Base-by-base conservation (phyloP, 2,329 filamentous ascomycete genomes). In the Triangularia verruculosa region DNA sequence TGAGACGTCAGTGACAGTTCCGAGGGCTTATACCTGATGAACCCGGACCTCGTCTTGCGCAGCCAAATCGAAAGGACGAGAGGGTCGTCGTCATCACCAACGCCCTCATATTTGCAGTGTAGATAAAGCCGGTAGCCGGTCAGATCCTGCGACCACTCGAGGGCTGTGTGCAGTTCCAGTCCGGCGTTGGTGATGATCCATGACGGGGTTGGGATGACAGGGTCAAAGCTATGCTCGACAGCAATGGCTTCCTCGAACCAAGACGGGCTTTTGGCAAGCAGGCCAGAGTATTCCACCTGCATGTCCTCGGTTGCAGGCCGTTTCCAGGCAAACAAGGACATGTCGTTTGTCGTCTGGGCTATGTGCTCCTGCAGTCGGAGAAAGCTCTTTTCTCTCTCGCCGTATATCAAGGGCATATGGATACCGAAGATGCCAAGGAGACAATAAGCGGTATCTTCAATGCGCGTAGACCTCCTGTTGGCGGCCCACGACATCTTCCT, bases 401-500 rank as follows among this genome's bases (percentile, higher is more conserved):
- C 64, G 43, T 65, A 65, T 4, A 63, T 52, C 15, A 63, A 47
- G 1, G 64, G 57, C 64, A 65, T 63, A 4, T 52, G 47, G 43
- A 57, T 57, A 22, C 28, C 55, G 11, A 57, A 57, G n/a, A 57
- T 34, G 55, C 55, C 55, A 7, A 57, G 55, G n/a, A 57, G 55
- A 13, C 15, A 57, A 39, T 57, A 57, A 7, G 55, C 55, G 7
- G 4, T 39, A 30, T 57, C 55, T 43, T 57, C 28, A 12, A 57
- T 57, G n/a, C 47, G 47, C 22, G 17, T 52, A 15, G 47, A 20
- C n/a, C 22, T 34, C 15, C 32, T 5, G 20, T 55, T 55, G 3
- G 63, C 55, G 8, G 63, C 63, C 63, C 63, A 64, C 22, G 63
- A 61, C 55, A 64, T 61, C 25, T 43, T 54, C 15, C n/a, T n/a